Evolutionary conservation across 768 basidiomycete species (phyloP), one percentile per base, ranked within the genome.

Genomic region (Mycena olivaceomarginata): DNA sequence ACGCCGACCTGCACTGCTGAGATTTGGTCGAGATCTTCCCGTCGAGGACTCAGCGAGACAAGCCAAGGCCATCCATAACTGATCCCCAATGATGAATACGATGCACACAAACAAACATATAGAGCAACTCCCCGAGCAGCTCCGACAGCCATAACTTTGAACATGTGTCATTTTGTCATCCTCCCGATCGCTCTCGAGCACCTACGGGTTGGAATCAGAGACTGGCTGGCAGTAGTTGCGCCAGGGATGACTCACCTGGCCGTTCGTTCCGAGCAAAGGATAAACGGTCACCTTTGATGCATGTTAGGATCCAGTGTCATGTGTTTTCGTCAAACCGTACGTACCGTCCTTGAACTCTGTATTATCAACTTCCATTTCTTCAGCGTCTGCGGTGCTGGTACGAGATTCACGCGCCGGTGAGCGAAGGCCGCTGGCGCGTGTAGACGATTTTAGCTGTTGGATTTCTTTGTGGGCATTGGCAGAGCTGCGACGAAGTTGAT

Each of bases 401-500:
- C 45, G 12, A 53, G 39, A 62, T 16, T 62, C 71, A 20, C 67
- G 46, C 8, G 31, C 31, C 31, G 53, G 48, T 43, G 59, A 20
- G 12, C 13, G 31, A n/a, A 43, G 51, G 18, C 66, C 18, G 15
- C 40, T 46, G 64, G 6, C 8, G 1, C 1, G 48, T 68, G 66
- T 70, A 72, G 72, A 74, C 45, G 72, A 57, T 45, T 77, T 79
- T 9, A 79, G 43, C 18, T 74, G 72, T 53, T 76, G 37, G 45
- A 79, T 79, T 67, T 79, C 78, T 5, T 48, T 67, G 18, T 72
- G 78, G 5, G 78, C 78, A 7, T 79, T 75, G 13, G 64, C 59
- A 79, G 53, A n/a, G 74, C 78, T 79, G 31, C 46, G 43, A 48
- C 9, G 4, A 10, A 5, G 31, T 69, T 22, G n/a, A 16, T 16